These are phyloP conservation scores for Plasmodium vinckei DNA, from an alignment of 169 alveolate species.

Conservation along the genomic window DNA sequence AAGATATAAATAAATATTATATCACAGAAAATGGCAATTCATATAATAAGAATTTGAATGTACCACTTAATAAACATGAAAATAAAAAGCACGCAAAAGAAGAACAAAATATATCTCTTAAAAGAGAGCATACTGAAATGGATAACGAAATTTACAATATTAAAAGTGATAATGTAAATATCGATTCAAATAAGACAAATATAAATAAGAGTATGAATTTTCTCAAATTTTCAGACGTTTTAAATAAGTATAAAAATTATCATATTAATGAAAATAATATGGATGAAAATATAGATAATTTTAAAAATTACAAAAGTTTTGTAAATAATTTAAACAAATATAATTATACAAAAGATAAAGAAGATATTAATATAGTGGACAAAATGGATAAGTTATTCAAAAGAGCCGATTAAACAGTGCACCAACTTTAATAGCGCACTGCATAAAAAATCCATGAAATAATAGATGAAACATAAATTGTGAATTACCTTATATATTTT, in stretches of 20 bases:
- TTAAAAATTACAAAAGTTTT: background rate
- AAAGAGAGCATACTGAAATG: conserved; percentile 37
- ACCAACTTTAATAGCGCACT: too few species aligned
- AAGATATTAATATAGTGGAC: conserved; percentile 2
- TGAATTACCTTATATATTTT: too few species aligned
- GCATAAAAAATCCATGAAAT: too few species aligned
- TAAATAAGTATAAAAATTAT: conserved; percentile 33
- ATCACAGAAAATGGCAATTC: background rate
- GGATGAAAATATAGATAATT: conserved; percentile 4
- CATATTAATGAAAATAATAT: background rate
- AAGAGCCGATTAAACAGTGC: too few species aligned
- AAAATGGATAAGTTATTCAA: conserved; percentile 32
- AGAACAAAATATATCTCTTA: background rate
- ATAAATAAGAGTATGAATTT: conserved; percentile 7
- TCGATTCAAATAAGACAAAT: background rate
- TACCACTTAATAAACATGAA: background rate
- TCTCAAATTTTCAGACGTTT: conserved; percentile 17
- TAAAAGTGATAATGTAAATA: conserved; percentile 9
- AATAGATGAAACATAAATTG: too few species aligned
- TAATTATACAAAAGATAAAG: conserved; percentile 26
- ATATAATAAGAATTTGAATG: background rate
- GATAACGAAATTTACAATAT: conserved; percentile 3
- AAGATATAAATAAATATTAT: conserved; percentile 10
- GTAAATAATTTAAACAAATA: conserved; percentile 20
- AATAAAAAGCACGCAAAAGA: background rate